phyloP scores from a whole-genome alignment of 768 basidiomycete species.

The Suillus subaureus region DNA sequence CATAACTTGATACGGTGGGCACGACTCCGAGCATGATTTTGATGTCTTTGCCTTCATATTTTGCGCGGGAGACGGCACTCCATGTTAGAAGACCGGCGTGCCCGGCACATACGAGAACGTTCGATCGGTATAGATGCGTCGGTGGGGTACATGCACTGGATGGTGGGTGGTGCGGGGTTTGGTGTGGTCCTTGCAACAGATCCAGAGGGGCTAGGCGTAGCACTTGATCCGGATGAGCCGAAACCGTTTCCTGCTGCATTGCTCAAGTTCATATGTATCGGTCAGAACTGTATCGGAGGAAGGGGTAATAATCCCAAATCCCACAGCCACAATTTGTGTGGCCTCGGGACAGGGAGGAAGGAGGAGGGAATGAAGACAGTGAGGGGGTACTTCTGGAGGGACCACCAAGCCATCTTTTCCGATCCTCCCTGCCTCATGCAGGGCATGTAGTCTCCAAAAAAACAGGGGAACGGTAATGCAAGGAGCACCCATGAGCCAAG shows the following conservation, averaged over 20 bases:
- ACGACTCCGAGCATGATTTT: slow-evolving; percentile 43
- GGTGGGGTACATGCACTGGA: slow-evolving; percentile 33
- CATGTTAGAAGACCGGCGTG: slow-evolving; percentile 59
- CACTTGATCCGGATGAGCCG: slow-evolving; percentile 23
- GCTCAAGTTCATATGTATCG: slow-evolving; percentile 11
- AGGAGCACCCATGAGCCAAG: slow-evolving; percentile 34
- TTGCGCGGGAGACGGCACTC: slow-evolving; percentile 41
- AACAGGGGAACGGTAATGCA: slow-evolving; percentile 34
- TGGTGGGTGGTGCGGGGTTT: slow-evolving; percentile 16
- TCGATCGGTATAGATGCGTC: slow-evolving; percentile 79
- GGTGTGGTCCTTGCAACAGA: not conserved
- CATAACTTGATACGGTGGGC: slow-evolving; percentile 43
- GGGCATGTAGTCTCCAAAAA: slow-evolving; percentile 35
- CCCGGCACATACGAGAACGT: slow-evolving; percentile 66
- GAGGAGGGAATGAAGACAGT: slow-evolving; percentile 62
- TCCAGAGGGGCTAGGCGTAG: slow-evolving; percentile 11
- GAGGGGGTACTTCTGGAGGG: slow-evolving; percentile 36
- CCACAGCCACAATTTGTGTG: slow-evolving; percentile 61
- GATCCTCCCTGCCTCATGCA: slow-evolving; percentile 26
- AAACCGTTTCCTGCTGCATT: not conserved
- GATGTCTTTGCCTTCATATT: slow-evolving; percentile 40
- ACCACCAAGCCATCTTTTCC: slow-evolving; percentile 16
- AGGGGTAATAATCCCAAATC: slow-evolving; percentile 58
- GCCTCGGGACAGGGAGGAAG: slow-evolving; percentile 58
- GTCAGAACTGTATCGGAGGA: slow-evolving; percentile 33